Percentiles rank a stretch among this genome's conserved stretches.
Conservation (phyloP, 2,329 filamentous ascomycete species). For the Mycosphaerella sp. region DNA sequence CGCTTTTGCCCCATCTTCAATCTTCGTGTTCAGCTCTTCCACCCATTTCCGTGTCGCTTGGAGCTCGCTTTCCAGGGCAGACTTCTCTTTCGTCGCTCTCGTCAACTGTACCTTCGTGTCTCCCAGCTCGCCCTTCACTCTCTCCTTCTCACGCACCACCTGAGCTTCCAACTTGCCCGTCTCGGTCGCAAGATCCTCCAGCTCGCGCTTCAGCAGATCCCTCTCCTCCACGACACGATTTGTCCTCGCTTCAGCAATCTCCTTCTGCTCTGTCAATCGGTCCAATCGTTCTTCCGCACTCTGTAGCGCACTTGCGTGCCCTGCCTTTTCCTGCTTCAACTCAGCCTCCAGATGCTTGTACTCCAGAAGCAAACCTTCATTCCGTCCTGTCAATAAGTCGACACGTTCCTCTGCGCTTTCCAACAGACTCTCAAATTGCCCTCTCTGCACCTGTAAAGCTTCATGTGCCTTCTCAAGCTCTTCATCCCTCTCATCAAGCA, state of each 20-base stretch:
- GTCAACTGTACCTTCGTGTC: slow-evolving; percentile 8
- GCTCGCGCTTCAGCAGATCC: background rate
- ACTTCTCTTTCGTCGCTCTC: slow-evolving; percentile 13
- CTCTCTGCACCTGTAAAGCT: slow-evolving; percentile 22
- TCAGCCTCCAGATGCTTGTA: slow-evolving; percentile 2
- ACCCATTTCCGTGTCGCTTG: slow-evolving; percentile 12
- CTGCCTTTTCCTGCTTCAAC: background rate
- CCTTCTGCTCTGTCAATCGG: slow-evolving; percentile 17
- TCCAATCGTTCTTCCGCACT: slow-evolving; percentile 11
- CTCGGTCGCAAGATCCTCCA: slow-evolving; percentile 1
- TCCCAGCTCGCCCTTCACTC: slow-evolving; percentile 5
- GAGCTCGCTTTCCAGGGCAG: slow-evolving; percentile 14
- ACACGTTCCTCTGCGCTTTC: slow-evolving; percentile 32
- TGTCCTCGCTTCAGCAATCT: slow-evolving; percentile 10
- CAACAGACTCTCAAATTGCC: slow-evolving; percentile 29
- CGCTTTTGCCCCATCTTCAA: slow-evolving; percentile 14
- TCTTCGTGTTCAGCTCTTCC: slow-evolving; percentile 14
- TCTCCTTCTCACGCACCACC: slow-evolving; percentile 6
- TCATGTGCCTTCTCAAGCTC: slow-evolving; percentile 28
- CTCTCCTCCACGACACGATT: slow-evolving; percentile 7
- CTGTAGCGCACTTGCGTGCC: slow-evolving; percentile 1
- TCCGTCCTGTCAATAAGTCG: slow-evolving; percentile 30
- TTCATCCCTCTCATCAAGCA: slow-evolving; percentile 29
- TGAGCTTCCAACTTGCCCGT: slow-evolving; percentile 7
- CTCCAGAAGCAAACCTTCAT: slow-evolving; percentile 22